Percentiles rank a stretch among this genome's conserved stretches.
These are phyloP conservation scores for Candida pseudoviswanathii DNA, from an alignment of 1,139 yeast genomes.

Conservation along the genomic window DNA sequence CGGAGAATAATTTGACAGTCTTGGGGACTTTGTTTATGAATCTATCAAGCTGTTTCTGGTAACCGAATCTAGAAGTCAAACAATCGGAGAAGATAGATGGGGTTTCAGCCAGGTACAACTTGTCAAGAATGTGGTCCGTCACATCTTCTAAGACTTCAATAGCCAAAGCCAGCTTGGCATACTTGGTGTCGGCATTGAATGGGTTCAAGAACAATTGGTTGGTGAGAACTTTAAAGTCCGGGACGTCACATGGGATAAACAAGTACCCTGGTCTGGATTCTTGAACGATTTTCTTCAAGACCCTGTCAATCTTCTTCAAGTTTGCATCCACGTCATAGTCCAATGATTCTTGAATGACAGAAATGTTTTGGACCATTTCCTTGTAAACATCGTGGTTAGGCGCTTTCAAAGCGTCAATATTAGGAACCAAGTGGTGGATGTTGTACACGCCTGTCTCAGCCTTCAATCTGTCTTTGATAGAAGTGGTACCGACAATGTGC, in stretches of 20 bases:
- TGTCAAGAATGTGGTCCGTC: conserved; percentile 48
- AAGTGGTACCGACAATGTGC: conserved; percentile 79
- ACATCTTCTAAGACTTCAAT: conserved; percentile 34
- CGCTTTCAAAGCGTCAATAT: conserved; percentile 44
- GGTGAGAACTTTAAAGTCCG: conserved; percentile 49
- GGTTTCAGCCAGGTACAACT: conserved; percentile 49
- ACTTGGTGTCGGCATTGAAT: conserved; percentile 28
- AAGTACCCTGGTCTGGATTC: conserved; percentile 79
- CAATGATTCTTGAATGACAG: conserved; percentile 61
- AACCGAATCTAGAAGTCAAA: conserved; percentile 58
- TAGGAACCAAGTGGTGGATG: conserved; percentile 74
- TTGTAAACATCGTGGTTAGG: conserved; percentile 67
- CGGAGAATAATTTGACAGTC: conserved; percentile 30
- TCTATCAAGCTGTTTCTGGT: conserved; percentile 39
- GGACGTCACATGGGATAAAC: conserved; percentile 72
- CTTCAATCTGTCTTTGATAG: conserved; percentile 31
- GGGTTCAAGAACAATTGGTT: conserved; percentile 27
- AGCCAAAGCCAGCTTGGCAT: conserved; percentile 16
- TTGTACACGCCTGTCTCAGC: conserved; percentile 25
- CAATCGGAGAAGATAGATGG: conserved; percentile 74
- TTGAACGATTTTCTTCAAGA: conserved; percentile 55
- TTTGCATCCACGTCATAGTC: conserved; percentile 52
- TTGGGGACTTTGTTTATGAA: conserved; percentile 44
- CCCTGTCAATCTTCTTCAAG: conserved; percentile 55
- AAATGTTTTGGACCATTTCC: conserved; percentile 58